phyloP scores from a whole-genome alignment of 768 basidiomycete species.

The Termitomyces sp. region DNA sequence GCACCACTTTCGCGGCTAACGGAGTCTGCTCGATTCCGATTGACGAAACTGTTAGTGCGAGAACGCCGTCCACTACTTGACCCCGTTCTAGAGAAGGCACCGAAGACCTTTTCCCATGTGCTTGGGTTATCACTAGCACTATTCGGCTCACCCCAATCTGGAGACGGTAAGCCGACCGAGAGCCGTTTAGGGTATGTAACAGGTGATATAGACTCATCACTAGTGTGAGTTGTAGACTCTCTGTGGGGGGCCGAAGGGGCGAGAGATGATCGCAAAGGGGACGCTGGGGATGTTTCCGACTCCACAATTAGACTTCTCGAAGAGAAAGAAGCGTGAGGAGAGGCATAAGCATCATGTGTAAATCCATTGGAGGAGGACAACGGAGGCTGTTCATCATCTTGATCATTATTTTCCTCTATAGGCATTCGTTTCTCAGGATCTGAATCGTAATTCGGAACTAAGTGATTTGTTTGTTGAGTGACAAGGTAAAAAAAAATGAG shows the following conservation, averaged over 20 bases:
- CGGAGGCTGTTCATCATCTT: constrained; percentile 48
- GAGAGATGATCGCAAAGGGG: constrained; percentile 43
- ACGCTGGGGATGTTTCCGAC: constrained; percentile 55
- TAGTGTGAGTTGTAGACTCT: constrained; percentile 36
- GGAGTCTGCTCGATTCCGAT: constrained; percentile 70
- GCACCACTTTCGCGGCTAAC: constrained; percentile 75
- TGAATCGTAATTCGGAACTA: constrained; percentile 22
- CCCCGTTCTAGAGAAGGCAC: constrained; percentile 60
- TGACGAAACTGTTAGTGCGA: constrained; percentile 72
- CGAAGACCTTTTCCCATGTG: constrained; percentile 75
- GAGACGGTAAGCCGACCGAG: constrained; percentile 63
- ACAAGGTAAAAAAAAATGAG: constrained; percentile 5
- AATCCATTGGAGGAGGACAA: constrained; percentile 46
- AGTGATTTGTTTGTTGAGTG: neutral
- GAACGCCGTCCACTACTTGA: constrained; percentile 74
- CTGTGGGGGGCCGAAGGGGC: constrained; percentile 47
- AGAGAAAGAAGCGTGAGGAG: constrained; percentile 54
- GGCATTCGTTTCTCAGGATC: constrained; percentile 66
- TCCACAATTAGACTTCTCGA: constrained; percentile 66
- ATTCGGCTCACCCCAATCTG: constrained; percentile 52
- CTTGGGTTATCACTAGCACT: constrained; percentile 56
- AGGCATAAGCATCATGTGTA: constrained; percentile 43
- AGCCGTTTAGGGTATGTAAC: constrained; percentile 59
- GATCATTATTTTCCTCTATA: constrained; percentile 48
- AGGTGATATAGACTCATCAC: constrained; percentile 51